Conservation (phyloP, 2,329 filamentous ascomycete genomes). For the Botryotinia globosa region DNA sequence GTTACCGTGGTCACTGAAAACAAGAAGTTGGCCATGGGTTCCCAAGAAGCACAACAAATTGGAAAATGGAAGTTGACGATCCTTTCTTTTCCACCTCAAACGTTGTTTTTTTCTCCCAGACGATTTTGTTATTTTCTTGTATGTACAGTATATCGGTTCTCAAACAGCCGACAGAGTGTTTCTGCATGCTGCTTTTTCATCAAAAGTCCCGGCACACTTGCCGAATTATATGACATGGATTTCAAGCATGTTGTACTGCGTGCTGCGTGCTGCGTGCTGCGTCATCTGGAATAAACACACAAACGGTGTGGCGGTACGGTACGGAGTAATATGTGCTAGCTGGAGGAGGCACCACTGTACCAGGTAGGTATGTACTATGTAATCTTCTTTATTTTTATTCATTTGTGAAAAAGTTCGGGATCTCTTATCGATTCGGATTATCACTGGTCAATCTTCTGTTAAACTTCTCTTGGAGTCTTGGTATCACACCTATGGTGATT, state of each 20-base stretch:
- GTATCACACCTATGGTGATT: too few species aligned
- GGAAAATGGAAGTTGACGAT: neutral
- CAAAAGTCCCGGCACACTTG: conserved; percentile 16
- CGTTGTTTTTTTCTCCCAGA: neutral
- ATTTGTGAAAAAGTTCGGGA: neutral
- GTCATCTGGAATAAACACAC: conserved; percentile 16
- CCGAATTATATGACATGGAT: conserved; percentile 20
- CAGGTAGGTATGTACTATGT: neutral
- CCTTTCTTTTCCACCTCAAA: neutral
- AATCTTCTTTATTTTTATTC: neutral
- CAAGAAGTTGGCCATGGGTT: conserved; percentile 1
- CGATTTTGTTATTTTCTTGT: neutral
- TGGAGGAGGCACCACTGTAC: too few species aligned
- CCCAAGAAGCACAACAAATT: neutral
- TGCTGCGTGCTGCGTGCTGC: conserved; percentile 22
- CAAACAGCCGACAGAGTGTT: conserved; percentile 9
- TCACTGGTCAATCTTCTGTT: neutral
- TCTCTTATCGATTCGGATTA: neutral
- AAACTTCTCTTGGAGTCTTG: neutral
- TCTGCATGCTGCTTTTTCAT: conserved; percentile 18
- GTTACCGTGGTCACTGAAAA: neutral
- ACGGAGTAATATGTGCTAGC: neutral
- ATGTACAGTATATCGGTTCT: too few species aligned
- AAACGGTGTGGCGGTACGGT: conserved; percentile 22
- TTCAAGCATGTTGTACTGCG: conserved; percentile 12